Evolutionary conservation across 2,329 filamentous ascomycete species (phyloP).

Genomic region (Fusarium poae): DNA sequence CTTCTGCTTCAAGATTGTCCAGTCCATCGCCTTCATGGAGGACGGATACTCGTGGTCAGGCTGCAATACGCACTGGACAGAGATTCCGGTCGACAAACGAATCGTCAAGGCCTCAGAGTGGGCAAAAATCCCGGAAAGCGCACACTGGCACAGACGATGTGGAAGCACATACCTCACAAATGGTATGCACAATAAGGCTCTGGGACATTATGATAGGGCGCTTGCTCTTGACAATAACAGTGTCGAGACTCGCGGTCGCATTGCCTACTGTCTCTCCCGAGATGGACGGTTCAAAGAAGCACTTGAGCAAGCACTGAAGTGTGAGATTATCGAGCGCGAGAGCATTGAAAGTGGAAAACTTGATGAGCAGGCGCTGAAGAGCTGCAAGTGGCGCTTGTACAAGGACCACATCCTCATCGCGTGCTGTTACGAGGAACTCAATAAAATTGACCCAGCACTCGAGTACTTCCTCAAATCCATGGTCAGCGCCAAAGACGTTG

Average conservation of each 20-base stretch:
- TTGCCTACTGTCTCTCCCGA: slow-evolving; percentile 56
- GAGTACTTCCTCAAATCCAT: slow-evolving; percentile 56
- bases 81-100: slow-evolving; percentile 52
- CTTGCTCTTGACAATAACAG: slow-evolving; percentile 55
- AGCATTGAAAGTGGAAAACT: slow-evolving; percentile 47
- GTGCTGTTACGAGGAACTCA: slow-evolving; percentile 53
- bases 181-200: slow-evolving; percentile 53
- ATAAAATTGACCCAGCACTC: slow-evolving; percentile 51
- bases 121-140: slow-evolving; percentile 53
- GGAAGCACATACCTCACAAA: slow-evolving; percentile 58
- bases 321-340: slow-evolving; percentile 53
- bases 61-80: slow-evolving; percentile 54
- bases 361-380: slow-evolving; percentile 43
- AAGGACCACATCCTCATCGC: slow-evolving; percentile 58
- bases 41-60: slow-evolving; percentile 56
- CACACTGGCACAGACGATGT: slow-evolving; percentile 56
- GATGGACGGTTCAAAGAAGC: slow-evolving; percentile 55
- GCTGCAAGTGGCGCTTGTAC: slow-evolving; percentile 57
- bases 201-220: slow-evolving; percentile 55
- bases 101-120: slow-evolving; percentile 55
- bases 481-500: slow-evolving; percentile 44
- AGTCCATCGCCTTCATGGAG: slow-evolving; percentile 57
- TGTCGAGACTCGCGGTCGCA: slow-evolving; percentile 57
- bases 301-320: slow-evolving; percentile 54
- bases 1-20: slow-evolving; percentile 60